These are phyloP conservation scores for Ceratobasidium sp. DNA, from an alignment of 1,284 basidiomycete species.

Conservation along the genomic window DNA sequence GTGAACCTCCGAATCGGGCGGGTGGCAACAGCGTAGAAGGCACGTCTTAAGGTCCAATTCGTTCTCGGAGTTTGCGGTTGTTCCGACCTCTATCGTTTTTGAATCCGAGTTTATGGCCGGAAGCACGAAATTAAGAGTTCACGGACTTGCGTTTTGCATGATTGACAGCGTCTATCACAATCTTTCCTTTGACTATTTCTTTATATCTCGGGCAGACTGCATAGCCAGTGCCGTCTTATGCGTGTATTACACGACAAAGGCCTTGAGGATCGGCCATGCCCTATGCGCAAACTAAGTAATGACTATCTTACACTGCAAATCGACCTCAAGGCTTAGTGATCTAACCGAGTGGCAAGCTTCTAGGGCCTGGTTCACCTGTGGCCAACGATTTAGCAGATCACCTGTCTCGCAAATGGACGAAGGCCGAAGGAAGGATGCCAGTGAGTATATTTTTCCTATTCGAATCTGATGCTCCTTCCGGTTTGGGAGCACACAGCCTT, in stretches of 20 bases:
- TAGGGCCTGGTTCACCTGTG: background rate
- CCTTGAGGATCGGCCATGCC: conserved; percentile 1
- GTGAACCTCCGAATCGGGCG: background rate
- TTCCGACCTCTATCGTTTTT: background rate
- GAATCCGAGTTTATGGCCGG: background rate
- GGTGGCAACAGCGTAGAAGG: conserved; percentile 4
- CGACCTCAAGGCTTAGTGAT: conserved; percentile 4
- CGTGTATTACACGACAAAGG: background rate
- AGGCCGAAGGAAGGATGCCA: conserved; percentile 3
- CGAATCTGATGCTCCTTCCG: background rate
- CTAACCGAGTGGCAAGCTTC: conserved; percentile 32
- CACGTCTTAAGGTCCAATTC: too few relatives aligned
- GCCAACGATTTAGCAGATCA: background rate
- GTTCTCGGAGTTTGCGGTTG: conserved; percentile 13
- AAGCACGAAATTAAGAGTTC: background rate
- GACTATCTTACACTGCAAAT: conserved; percentile 11
- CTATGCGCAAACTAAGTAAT: conserved; percentile 25
- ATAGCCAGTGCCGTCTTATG: background rate
- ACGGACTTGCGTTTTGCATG: background rate
- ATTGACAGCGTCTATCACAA: too few relatives aligned
- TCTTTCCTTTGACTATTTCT: too few relatives aligned
- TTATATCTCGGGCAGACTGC: background rate
- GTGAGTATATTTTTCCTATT: conserved; percentile 5
- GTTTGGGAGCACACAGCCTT: conserved; percentile 20
- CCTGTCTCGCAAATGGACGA: background rate